These are phyloP conservation scores for Aspergillus sp. DNA, from an alignment of 2,329 filamentous ascomycete genomes.

Conservation along the genomic window DNA sequence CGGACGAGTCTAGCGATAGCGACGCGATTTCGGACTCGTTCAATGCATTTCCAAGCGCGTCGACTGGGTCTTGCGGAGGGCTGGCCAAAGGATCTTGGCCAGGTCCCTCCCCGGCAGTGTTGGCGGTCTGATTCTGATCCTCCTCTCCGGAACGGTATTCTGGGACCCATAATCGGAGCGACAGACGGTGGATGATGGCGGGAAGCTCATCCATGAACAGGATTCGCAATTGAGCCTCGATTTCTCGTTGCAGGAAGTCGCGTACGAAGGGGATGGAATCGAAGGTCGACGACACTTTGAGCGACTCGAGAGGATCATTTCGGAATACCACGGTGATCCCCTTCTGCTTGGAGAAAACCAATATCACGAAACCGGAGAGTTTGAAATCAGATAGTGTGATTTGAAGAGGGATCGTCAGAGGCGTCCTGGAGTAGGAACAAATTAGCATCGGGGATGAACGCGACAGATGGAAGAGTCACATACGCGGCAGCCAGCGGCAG, in stretches of 20 bases:
- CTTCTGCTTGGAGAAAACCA: conserved; percentile 97
- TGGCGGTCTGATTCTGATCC: conserved; percentile 53
- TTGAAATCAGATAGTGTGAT: conserved; percentile 96
- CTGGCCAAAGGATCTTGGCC: conserved; percentile 78
- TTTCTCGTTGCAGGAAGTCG: conserved; percentile 93
- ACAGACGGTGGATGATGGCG: conserved; percentile 91
- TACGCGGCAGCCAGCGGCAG: conserved; percentile 81
- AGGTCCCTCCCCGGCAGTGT: conserved; percentile 56
- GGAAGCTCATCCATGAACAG: conserved; percentile 98
- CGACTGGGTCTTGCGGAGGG: conserved; percentile 77
- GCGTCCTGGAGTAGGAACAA: conserved; percentile 52
- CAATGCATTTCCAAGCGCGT: conserved; percentile 73
- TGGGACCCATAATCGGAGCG: conserved; percentile 82
- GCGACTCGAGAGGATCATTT: conserved; percentile 94
- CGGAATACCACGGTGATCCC: conserved; percentile 94
- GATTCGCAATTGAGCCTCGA: conserved; percentile 87
- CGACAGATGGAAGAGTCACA: conserved; percentile 20
- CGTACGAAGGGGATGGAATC: conserved; percentile 98
- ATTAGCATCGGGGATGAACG: conserved; percentile 3
- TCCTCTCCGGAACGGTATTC: conserved; percentile 72
- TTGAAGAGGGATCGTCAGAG: conserved; percentile 93
- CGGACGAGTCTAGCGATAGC: conserved; percentile 73
- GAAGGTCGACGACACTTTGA: conserved; percentile 98
- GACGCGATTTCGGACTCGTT: conserved; percentile 74
- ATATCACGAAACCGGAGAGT: conserved; percentile 91